These are phyloP conservation scores for Vitis hybrid DNA, from an alignment of 177 flowering plant genomes.

Conservation along the genomic window DNA sequence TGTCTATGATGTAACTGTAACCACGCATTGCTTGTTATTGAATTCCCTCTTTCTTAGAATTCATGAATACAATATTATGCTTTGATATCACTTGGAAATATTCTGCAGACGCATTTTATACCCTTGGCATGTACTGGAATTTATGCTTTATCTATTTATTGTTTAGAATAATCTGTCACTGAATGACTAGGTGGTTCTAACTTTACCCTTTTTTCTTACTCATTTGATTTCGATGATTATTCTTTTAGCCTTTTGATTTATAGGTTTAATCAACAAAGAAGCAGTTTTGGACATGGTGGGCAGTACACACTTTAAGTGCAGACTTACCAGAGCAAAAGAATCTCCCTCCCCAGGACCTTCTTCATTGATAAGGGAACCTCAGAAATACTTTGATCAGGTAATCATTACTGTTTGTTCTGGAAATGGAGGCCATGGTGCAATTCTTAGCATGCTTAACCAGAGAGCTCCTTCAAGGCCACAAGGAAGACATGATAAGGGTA, in stretches of 20 bases:
- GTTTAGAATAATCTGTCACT: background rate
- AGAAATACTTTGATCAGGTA: constrained; percentile 90
- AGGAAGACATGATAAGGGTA: constrained; percentile 45
- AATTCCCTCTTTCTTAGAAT: too few relatives aligned
- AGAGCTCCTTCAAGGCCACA: constrained; percentile 37
- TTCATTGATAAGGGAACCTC: constrained; percentile 59
- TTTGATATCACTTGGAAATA: background rate
- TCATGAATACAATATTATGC: too few relatives aligned
- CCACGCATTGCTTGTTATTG: too few relatives aligned
- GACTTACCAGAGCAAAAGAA: constrained; percentile 44
- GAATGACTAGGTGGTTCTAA: background rate
- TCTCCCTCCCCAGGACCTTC: constrained; percentile 35
- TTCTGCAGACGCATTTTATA: background rate
- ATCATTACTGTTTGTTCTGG: constrained; percentile 88
- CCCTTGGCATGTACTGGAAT: too few relatives aligned
- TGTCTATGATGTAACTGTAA: too few relatives aligned
- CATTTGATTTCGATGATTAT: background rate
- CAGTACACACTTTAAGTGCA: constrained; percentile 31
- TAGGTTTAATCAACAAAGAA: constrained; percentile 25
- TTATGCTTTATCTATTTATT: background rate
- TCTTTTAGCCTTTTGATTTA: background rate
- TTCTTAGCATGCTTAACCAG: constrained; percentile 62
- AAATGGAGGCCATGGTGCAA: constrained; percentile 95
- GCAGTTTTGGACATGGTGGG: constrained; percentile 7
- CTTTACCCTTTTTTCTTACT: background rate